Base-by-base conservation (phyloP, 148 eudicot species). In the Cornus florida region DNA sequence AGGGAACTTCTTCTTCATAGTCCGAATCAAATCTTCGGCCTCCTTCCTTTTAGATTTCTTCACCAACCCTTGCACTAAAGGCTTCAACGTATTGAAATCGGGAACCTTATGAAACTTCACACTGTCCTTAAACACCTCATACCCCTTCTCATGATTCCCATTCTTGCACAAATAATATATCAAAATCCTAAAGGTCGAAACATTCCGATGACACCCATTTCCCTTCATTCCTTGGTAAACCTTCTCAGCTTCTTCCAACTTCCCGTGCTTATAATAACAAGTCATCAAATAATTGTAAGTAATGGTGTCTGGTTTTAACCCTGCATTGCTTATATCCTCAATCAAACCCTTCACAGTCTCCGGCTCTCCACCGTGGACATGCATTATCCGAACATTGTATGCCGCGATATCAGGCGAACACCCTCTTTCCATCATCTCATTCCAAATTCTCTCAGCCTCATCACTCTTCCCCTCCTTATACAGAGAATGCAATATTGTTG, bases 1-100 rank as follows among this genome's bases (percentile, higher is more conserved):
- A 19, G 95, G 95, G 79, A 89, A 91, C 90, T 90, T 94, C 89
- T 91, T 90, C 86, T 88, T 92, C 76, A 91, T 81, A 0, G 94
- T 94, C 83, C 93, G 64, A 81, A 87, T 86, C 90, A 88, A 66
- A 31, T 80, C 91, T 68, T 88, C 91, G 0, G 92, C 98, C 20
- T 91, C 94, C 73, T 78, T 85, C 83, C 24, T 78, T 66, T 80
- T 84, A 38, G 85, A 86, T 64, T 83, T 87, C 72, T 84, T 82
- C 71, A 86, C 90, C 80, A 94, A 77, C 31, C 97, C 98, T 75
- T 87, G 88, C 28, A 86, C 90, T 80, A 94, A 85, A 84, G 75
- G 80, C 87, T 89, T 87, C 89, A 94, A 83, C 0, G 95, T 91
- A 24, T 79, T 86, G 20, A 91, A 91, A 86, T 94, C 98, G 0